phyloP scores from a whole-genome alignment of 352 stramenopile species.

The Globisporangium takayamanum region DNA sequence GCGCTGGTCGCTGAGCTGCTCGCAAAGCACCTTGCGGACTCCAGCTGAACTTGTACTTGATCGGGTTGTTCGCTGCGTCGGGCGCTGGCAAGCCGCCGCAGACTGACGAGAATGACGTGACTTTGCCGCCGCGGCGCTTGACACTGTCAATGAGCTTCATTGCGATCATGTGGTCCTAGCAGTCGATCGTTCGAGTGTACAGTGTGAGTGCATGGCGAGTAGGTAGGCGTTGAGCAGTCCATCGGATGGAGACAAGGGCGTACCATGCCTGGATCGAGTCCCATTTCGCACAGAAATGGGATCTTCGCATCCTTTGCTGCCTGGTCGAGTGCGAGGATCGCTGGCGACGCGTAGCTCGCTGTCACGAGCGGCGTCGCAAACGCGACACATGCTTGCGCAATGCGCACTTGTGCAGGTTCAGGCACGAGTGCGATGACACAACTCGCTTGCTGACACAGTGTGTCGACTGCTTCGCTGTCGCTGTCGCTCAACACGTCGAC shows the following conservation, averaged over 20 bases:
- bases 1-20: constrained; percentile 37
- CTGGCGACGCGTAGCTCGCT: constrained; percentile 85
- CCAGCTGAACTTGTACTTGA: constrained; percentile 92
- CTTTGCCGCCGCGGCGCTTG: constrained; percentile 36
- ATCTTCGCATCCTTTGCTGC: constrained; percentile 48
- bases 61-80: constrained; percentile 84
- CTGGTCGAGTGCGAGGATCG: constrained; percentile 50
- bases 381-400: constrained; percentile 63
- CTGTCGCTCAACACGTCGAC: constrained; percentile 21
- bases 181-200: background rate
- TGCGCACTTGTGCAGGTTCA: constrained; percentile 61
- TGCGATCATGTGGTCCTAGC: constrained; percentile 79
- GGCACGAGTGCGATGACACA: constrained; percentile 83
- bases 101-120: constrained; percentile 77
- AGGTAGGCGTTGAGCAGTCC: no score
- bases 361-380: constrained; percentile 74
- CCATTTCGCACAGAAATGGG: constrained; percentile 85
- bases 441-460: constrained; percentile 32
- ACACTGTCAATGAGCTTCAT: constrained; percentile 88
- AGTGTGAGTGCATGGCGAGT: no score
- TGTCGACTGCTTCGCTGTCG: constrained; percentile 9
- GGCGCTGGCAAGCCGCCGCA: constrained; percentile 85
- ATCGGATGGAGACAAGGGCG: background rate
- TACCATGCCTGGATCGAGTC: constrained; percentile 85
- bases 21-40: constrained; percentile 60